A percentile compares a stretch with the other conserved stretches of the same genome.
These are phyloP conservation scores for Ceratorhiza oryzae-sativae DNA, from an alignment of 1,284 basidiomycete species.

Conservation along the genomic window DNA sequence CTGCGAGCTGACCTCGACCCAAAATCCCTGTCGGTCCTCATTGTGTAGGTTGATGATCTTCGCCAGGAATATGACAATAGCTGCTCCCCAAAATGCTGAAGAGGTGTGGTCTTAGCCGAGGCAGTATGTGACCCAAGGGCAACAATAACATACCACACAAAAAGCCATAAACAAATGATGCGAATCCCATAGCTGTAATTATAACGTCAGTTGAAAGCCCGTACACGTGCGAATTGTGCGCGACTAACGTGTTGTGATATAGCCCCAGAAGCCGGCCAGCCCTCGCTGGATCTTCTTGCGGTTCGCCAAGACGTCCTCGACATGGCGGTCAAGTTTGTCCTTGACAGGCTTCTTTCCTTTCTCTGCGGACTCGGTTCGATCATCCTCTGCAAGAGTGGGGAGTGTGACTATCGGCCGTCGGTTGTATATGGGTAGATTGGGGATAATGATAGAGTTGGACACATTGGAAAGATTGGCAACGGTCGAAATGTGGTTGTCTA, in stretches of 20 bases:
- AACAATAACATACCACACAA: conserved; percentile 62
- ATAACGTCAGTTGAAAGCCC: conserved; percentile 10
- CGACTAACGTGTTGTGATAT: conserved; percentile 78
- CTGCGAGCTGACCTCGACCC: conserved; percentile 81
- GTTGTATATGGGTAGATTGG: conserved; percentile 71
- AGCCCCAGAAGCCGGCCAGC: conserved; percentile 79
- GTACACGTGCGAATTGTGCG: background rate
- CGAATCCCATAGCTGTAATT: conserved; percentile 58
- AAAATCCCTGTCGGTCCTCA: conserved; percentile 66
- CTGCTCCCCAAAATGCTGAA: conserved; percentile 76
- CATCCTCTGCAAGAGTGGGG: conserved; percentile 50
- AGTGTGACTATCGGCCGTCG: conserved; percentile 71
- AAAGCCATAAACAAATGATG: conserved; percentile 83
- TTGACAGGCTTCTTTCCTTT: conserved; percentile 51
- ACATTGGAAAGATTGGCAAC: conserved; percentile 76
- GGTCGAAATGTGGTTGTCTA: conserved; percentile 75
- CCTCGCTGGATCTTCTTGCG: conserved; percentile 68
- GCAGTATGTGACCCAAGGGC: background rate
- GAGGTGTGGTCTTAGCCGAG: background rate
- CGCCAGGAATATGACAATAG: conserved; percentile 77
- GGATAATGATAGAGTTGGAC: conserved; percentile 79
- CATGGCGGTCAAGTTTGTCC: conserved; percentile 77
- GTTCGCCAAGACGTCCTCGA: conserved; percentile 76
- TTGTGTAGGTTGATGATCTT: conserved; percentile 76
- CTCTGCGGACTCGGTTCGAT: conserved; percentile 48